phyloP scores from a whole-genome alignment of 805 yeast genomes.

The Candida ovalis region DNA sequence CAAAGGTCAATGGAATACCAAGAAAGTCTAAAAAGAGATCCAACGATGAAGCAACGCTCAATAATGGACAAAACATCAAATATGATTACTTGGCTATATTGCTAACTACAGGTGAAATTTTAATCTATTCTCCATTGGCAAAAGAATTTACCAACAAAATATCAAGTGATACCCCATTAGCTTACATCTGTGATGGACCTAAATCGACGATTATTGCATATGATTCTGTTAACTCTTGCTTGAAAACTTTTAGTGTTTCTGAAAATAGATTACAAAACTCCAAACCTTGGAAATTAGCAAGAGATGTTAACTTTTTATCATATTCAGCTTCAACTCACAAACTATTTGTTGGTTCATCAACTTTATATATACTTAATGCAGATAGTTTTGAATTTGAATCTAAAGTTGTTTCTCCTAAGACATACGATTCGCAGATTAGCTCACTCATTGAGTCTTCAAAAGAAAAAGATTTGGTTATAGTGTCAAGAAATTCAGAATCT shows the following conservation, averaged over 20 bases:
- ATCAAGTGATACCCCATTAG: slow-evolving; percentile 27
- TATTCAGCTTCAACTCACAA: slow-evolving; percentile 8
- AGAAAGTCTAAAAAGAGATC: slow-evolving; percentile 25
- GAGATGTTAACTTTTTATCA: slow-evolving; percentile 15
- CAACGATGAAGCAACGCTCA: slow-evolving; percentile 2
- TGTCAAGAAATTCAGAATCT: slow-evolving; percentile 29
- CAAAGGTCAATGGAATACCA: slow-evolving; percentile 2
- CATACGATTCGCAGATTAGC: slow-evolving; percentile 31
- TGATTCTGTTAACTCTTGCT: slow-evolving; percentile 24
- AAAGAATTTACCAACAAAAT: slow-evolving; percentile 37
- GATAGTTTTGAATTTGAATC: slow-evolving; percentile 27
- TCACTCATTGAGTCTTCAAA: slow-evolving; percentile 33
- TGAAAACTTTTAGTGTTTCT: slow-evolving; percentile 24
- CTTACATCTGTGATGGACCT: slow-evolving; percentile 24
- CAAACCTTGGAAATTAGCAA: slow-evolving; percentile 18
- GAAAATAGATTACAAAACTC: slow-evolving; percentile 20
- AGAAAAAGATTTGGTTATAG: slow-evolving; percentile 32
- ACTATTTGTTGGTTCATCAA: slow-evolving; percentile 28
- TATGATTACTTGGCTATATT: slow-evolving; percentile 21
- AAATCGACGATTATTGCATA: slow-evolving; percentile 28
- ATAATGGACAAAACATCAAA: slow-evolving; percentile 2
- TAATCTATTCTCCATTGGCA: slow-evolving; percentile 41
- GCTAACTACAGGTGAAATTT: slow-evolving; percentile 35
- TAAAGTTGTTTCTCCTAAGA: slow-evolving; percentile 32
- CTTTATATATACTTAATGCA: slow-evolving; percentile 30